These are phyloP conservation scores for Hibiscus trionum DNA, from an alignment of 345 rosid species.

Conservation along the genomic window DNA sequence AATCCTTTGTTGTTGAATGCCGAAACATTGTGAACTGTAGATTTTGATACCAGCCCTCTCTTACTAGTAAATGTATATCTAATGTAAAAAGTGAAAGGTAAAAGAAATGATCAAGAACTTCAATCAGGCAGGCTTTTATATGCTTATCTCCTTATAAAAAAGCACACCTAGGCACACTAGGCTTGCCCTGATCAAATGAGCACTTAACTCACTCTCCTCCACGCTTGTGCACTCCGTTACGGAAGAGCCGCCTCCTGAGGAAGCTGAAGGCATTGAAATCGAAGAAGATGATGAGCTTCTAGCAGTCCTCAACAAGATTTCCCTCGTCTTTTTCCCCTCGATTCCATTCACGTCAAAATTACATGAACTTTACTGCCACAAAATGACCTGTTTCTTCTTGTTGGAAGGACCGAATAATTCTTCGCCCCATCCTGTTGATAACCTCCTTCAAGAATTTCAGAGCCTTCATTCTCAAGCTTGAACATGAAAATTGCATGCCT, in stretches of 20 bases:
- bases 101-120: no score
- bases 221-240: neutral
- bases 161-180: no score
- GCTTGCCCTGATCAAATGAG: no score
- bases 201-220: no score
- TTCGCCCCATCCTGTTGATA: no score
- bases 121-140: no score
- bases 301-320: neutral
- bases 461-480: neutral
- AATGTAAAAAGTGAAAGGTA: no score
- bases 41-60: no score
- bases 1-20: no score
- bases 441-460: neutral
- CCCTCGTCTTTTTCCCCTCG: neutral
- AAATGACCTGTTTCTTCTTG: neutral
- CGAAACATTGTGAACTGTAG: no score
- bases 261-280: neutral
- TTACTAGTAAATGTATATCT: no score
- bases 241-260: neutral
- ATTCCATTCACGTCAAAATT: neutral
- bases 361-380: neutral
- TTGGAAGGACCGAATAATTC: neutral
- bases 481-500: neutral
- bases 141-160: no score
- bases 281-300: neutral